Percentiles rank a stretch among this genome's conserved stretches.
These are phyloP conservation scores for Cyclotella kingstonii DNA, from an alignment of 108 stramenopile species.

Conservation along the genomic window DNA sequence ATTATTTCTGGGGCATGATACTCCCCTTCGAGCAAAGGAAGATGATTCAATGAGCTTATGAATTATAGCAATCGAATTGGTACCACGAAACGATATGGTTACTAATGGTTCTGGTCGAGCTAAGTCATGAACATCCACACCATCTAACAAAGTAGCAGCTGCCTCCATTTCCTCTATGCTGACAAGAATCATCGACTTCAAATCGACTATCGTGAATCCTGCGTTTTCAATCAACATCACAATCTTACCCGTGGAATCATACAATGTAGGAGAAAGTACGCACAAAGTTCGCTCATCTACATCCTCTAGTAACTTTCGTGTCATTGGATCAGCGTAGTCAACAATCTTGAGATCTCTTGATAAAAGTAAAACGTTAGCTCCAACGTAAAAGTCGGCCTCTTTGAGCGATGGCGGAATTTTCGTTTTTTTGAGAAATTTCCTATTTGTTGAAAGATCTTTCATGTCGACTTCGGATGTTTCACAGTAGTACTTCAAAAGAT, in stretches of 20 bases:
- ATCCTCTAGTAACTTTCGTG: slow-evolving; percentile 24
- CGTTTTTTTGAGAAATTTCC: slow-evolving; percentile 50
- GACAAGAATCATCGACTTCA: slow-evolving; percentile 36
- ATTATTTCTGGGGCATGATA: slow-evolving; percentile 7
- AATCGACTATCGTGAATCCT: slow-evolving; percentile 32
- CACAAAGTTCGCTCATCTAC: slow-evolving; percentile 23
- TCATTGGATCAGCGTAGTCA: slow-evolving; percentile 45
- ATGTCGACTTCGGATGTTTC: slow-evolving; percentile 49
- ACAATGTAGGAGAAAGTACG: slow-evolving; percentile 17
- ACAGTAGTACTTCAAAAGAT: slow-evolving; percentile 43
- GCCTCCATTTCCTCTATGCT: slow-evolving; percentile 15
- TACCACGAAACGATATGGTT: slow-evolving; percentile 31
- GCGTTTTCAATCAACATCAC: slow-evolving; percentile 17
- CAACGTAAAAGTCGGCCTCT: slow-evolving; percentile 34
- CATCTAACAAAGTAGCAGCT: slow-evolving; percentile 9
- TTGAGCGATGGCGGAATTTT: slow-evolving; percentile 30
- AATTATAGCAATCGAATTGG: slow-evolving; percentile 12
- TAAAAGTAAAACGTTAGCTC: slow-evolving; percentile 32
- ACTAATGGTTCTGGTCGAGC: slow-evolving; percentile 19
- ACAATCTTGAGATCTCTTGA: slow-evolving; percentile 43
- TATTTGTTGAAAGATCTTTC: slow-evolving; percentile 35
- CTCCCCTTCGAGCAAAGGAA: slow-evolving; percentile 11
- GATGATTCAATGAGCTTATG: slow-evolving; percentile 22
- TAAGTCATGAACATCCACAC: slow-evolving; percentile 21
- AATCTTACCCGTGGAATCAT: slow-evolving; percentile 27